Base-by-base conservation (phyloP, 2,329 filamentous ascomycete species). In the Coniochaeta sp. region DNA sequence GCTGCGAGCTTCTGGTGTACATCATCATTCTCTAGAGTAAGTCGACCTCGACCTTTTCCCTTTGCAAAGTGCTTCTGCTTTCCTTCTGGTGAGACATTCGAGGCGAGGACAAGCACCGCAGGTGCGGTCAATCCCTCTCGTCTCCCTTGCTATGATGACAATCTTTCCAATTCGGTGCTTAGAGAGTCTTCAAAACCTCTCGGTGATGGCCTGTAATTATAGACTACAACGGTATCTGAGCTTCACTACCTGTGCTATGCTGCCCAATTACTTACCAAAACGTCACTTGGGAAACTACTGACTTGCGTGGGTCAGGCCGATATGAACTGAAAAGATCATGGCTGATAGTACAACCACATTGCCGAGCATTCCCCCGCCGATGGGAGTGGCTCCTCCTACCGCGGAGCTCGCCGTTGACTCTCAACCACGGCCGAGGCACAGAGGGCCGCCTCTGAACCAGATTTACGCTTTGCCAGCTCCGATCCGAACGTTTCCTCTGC, bases 201-300 rank as follows among this genome's bases (percentile, higher is more conserved):
- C 82, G 65, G 76, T 88, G 86, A 81, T 77, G 76, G 83, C 81
- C 79, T 79, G 82, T 81, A 70, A 74, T 75, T 85, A 87, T 89
- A 89, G 90, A 95, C 90, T 95, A 95, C 90, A 93, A 95, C 90
- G 90, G 90, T 95, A 95, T 95, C 90, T 95, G 90, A 95, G 83
- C 82, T 33, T 47, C 57, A 17, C 26, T 57, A 17, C 24, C 36
- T 24, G 9, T 40, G 28, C 47, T 16, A 31, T 24, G 16, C n/a
- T 31, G 28, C 28, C 8, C 50, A 3, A 22, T n/a, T 55, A 8
- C 26, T 33, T 59, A 7, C 34, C 40, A 50, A 56, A 56, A 24
- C 26, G 28, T 52, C 28, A 40, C 59, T 59, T 61, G 19, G 6
- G 16, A 16, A 14, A 31, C 38, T 57, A 22, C 66, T 67, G 64